Evolutionary conservation across 2,329 filamentous ascomycete species (phyloP).

Genomic region (Fusarium incarnatum): DNA sequence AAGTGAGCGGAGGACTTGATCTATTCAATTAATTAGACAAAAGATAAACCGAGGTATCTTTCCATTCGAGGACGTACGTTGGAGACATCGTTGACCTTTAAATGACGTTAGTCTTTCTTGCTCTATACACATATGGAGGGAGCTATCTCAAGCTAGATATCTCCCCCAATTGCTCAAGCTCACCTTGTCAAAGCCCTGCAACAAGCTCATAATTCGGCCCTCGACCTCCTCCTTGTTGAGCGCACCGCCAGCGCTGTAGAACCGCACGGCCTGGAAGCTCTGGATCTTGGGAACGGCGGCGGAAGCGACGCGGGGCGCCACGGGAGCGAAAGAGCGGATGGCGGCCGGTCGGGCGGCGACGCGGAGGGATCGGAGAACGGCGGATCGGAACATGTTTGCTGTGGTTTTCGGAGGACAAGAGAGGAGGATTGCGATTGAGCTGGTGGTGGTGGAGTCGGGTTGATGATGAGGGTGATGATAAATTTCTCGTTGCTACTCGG

Average conservation of each 20-base stretch:
- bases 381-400: slow-evolving; percentile 84
- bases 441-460: slow-evolving; percentile 21
- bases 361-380: slow-evolving; percentile 78
- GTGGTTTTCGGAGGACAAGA: slow-evolving; percentile 4
- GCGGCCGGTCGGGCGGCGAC: slow-evolving; percentile 65
- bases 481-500: slow-evolving; percentile 58
- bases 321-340: slow-evolving; percentile 68
- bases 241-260: slow-evolving; percentile 85
- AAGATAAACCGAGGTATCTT: background rate
- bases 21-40: slow-evolving; percentile 59
- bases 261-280: slow-evolving; percentile 77
- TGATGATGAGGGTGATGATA: slow-evolving; percentile 52
- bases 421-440: slow-evolving; percentile 32
- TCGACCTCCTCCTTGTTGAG: slow-evolving; percentile 87
- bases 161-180: slow-evolving; percentile 9
- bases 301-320: slow-evolving; percentile 67
- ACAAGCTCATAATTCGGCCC: slow-evolving; percentile 89
- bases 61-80: slow-evolving; percentile 63
- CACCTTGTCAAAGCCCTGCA: slow-evolving; percentile 96
- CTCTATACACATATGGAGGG: background rate
- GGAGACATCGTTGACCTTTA: slow-evolving; percentile 73
- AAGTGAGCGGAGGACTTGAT: slow-evolving; percentile 89
- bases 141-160: slow-evolving; percentile 1
- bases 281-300: slow-evolving; percentile 71
- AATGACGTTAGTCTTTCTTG: slow-evolving; percentile 46